Evolutionary conservation across 1,284 basidiomycete species (phyloP).

Genomic region (Pseudozyma flocculosa): DNA sequence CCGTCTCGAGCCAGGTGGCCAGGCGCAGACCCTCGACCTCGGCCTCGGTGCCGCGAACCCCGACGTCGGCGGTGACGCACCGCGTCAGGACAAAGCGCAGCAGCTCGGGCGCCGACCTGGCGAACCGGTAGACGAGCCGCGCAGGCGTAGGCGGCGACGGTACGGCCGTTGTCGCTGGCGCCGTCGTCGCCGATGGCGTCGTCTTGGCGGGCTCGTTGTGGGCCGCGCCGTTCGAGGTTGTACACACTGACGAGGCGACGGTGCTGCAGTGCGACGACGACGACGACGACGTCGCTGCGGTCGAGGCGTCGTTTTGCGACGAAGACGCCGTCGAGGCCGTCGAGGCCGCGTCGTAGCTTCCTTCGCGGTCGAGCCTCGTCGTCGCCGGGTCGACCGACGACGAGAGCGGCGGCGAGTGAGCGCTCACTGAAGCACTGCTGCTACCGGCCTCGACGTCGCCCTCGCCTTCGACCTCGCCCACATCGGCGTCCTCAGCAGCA

Average conservation of each 20-base stretch:
- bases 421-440: too few relatives aligned
- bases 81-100: constrained; percentile 41
- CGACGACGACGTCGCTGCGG: not conserved
- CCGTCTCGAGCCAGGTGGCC: constrained; percentile 28
- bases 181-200: too few relatives aligned
- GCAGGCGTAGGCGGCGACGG: constrained; percentile 20
- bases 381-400: too few relatives aligned
- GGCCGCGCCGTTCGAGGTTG: too few relatives aligned
- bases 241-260: not conserved
- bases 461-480: not conserved
- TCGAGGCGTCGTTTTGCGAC: not conserved
- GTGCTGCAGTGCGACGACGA: not conserved
- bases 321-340: not conserved
- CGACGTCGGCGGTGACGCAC: constrained; percentile 30
- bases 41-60: constrained; percentile 32
- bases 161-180: too few relatives aligned
- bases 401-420: not conserved
- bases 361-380: not conserved
- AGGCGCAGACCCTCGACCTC: constrained; percentile 41
- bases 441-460: too few relatives aligned
- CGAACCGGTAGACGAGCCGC: constrained; percentile 45
- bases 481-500: constrained; percentile 13
- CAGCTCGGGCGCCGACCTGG: constrained; percentile 35
- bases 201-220: too few relatives aligned
- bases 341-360: not conserved